Evolutionary conservation across 176 grass and related monocot genomes (phyloP).

Genomic region (Thinopyrum elongatum): DNA sequence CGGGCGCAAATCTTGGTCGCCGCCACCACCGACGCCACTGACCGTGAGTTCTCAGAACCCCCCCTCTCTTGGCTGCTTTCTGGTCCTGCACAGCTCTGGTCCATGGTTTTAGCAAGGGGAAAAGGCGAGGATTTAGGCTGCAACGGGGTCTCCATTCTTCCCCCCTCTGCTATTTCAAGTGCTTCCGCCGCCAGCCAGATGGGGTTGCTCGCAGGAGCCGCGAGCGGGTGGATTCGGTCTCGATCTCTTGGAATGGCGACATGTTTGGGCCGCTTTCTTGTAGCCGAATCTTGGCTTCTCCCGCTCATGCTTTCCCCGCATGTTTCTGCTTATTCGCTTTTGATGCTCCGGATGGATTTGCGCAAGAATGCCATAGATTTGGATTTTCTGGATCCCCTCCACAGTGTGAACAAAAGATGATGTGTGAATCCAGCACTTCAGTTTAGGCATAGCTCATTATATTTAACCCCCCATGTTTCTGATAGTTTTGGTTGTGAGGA

Average conservation of each 20-base stretch:
- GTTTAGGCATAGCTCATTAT: background rate
- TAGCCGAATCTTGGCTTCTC: background rate
- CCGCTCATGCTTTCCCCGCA: background rate
- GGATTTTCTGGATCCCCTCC: background rate
- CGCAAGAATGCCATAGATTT: conserved; percentile 4
- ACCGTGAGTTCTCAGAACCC: conserved; percentile 19
- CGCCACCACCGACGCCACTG: conserved; percentile 44
- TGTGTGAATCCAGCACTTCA: background rate
- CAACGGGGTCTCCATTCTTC: background rate
- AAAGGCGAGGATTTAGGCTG: conserved; percentile 1
- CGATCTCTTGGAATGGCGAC: background rate
- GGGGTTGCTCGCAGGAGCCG: background rate
- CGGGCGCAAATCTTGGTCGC: conserved; percentile 37
- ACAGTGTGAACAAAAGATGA: background rate
- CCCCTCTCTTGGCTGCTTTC: background rate
- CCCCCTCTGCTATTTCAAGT: background rate
- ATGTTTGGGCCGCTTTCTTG: background rate
- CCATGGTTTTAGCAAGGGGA: background rate
- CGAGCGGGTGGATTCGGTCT: conserved; percentile 17
- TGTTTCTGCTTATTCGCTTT: background rate
- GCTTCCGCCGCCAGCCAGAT: conserved; percentile 16
- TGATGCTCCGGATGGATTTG: conserved; percentile 2
- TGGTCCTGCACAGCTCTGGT: background rate
- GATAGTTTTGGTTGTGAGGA: background rate
- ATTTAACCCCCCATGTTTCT: background rate